Percentiles rank a stretch among this genome's conserved stretches.
Conservation (phyloP, 257 asterid species). For the Nemophila menziesii region DNA sequence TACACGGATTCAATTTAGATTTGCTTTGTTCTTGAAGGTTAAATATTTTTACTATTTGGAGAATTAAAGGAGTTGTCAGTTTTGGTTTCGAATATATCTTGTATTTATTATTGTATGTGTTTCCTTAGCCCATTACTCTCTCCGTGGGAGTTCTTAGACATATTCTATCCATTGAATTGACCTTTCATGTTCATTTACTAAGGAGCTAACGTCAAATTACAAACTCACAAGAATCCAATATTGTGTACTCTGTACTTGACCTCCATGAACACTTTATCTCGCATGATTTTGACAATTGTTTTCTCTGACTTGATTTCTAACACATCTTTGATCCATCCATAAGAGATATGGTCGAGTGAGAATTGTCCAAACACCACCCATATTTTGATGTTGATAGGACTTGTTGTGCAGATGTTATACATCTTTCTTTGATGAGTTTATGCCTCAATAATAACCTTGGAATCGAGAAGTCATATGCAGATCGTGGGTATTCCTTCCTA, state of each 20-base stretch:
- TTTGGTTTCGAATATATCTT: conserved; percentile 9
- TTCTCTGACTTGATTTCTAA: not conserved
- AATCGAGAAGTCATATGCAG: not conserved
- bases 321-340: not conserved
- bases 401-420: not conserved
- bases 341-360: not conserved
- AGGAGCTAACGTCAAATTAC: not conserved
- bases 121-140: not conserved
- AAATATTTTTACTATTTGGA: conserved; percentile 7
- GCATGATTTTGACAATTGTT: conserved; percentile 14
- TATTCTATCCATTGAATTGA: conserved; percentile 21
- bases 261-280: not conserved
- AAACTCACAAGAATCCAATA: not conserved
- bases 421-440: not conserved
- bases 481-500: too few relatives aligned
- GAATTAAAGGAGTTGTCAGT: conserved; percentile 36
- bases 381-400: not conserved
- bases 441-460: not conserved
- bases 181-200: conserved; percentile 17
- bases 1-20: conserved; percentile 12
- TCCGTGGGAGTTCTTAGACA: not conserved
- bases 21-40: conserved; percentile 16
- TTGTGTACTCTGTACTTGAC: not conserved
- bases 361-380: not conserved
- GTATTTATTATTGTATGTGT: conserved; percentile 19